Percentiles rank a stretch among this genome's conserved stretches.
These are phyloP conservation scores for Caloboletus inedulis DNA, from an alignment of 1,284 basidiomycete species.

Conservation along the genomic window DNA sequence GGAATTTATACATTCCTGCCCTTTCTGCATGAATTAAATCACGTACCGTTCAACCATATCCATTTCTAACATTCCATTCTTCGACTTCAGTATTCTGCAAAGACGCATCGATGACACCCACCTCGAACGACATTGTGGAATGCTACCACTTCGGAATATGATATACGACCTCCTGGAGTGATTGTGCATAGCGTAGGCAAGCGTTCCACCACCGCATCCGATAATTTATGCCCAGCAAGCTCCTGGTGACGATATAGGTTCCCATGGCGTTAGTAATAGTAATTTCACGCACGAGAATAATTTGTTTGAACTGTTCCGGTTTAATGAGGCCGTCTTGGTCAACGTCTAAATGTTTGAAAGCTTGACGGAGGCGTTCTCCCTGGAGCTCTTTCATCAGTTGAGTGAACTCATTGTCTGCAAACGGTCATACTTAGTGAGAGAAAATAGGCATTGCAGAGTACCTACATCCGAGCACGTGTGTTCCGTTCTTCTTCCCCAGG, in stretches of 20 bases:
- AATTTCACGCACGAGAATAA: constrained; percentile 68
- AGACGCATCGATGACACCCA: constrained; percentile 34
- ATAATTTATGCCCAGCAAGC: constrained; percentile 93
- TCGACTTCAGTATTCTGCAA: constrained; percentile 6
- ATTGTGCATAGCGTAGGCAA: constrained; percentile 87
- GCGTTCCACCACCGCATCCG: constrained; percentile 84
- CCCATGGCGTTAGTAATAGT: neutral
- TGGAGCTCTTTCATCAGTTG: constrained; percentile 96
- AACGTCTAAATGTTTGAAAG: constrained; percentile 85
- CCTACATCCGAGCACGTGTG: constrained; percentile 89
- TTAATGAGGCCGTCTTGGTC: constrained; percentile 90
- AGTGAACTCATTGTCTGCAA: constrained; percentile 87
- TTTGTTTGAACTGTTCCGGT: constrained; percentile 89
- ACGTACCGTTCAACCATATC: constrained; percentile 86
- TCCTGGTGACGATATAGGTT: constrained; percentile 52
- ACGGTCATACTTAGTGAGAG: constrained; percentile 1
- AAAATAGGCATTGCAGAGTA: constrained; percentile 19
- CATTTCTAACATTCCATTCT: constrained; percentile 62
- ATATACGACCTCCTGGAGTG: constrained; percentile 84
- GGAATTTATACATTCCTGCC: neutral
- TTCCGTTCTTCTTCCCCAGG: constrained; percentile 84
- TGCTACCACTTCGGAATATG: constrained; percentile 92
- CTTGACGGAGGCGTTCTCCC: constrained; percentile 91
- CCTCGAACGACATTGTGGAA: constrained; percentile 92
- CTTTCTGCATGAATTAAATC: neutral